A percentile compares a stretch with the other conserved stretches of the same genome.
phyloP scores from a whole-genome alignment of 257 asterid genomes.

The Avicennia marina region DNA sequence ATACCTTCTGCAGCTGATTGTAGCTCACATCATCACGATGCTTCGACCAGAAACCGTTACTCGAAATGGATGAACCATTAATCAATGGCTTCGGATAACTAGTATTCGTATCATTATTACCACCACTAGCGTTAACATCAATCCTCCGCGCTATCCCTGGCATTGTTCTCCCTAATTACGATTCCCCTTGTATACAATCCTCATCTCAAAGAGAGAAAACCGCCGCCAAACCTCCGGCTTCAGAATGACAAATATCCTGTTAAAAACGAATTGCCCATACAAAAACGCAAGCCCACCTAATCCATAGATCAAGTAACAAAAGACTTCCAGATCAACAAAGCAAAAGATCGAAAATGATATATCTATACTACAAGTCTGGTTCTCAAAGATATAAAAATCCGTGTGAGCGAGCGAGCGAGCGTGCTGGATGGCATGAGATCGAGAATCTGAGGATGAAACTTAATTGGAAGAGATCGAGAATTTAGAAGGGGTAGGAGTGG shows the following conservation, averaged over 20 bases:
- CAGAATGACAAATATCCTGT: slow-evolving; percentile 28
- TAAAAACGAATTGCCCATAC: slow-evolving; percentile 18
- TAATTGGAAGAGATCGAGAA: slow-evolving; percentile 49
- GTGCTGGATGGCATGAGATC: too few species aligned
- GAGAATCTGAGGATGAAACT: slow-evolving; percentile 35
- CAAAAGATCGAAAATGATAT: slow-evolving; percentile 16
- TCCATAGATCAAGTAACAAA: slow-evolving; percentile 34
- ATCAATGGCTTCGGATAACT: slow-evolving; percentile 29
- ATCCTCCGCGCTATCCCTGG: slow-evolving; percentile 70
- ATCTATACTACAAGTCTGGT: too few species aligned
- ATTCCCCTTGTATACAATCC: slow-evolving; percentile 36
- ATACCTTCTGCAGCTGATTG: slow-evolving; percentile 90
- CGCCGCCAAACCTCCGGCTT: slow-evolving; percentile 25
- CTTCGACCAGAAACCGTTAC: slow-evolving; percentile 79
- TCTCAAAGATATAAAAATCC: too few species aligned
- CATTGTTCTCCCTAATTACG: slow-evolving; percentile 47
- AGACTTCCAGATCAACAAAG: slow-evolving; percentile 31
- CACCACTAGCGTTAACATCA: slow-evolving; percentile 27
- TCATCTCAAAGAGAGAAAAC: slow-evolving; percentile 25
- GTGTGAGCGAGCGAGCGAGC: too few species aligned
- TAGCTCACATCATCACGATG: slow-evolving; percentile 59
- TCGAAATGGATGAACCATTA: slow-evolving; percentile 36
- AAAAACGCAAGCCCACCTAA: slow-evolving; percentile 13
- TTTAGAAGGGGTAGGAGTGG: slow-evolving; percentile 30
- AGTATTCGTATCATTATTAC: slow-evolving; percentile 21